Base-by-base conservation (phyloP, 441 rosid species). In the Geranium incanum region DNA sequence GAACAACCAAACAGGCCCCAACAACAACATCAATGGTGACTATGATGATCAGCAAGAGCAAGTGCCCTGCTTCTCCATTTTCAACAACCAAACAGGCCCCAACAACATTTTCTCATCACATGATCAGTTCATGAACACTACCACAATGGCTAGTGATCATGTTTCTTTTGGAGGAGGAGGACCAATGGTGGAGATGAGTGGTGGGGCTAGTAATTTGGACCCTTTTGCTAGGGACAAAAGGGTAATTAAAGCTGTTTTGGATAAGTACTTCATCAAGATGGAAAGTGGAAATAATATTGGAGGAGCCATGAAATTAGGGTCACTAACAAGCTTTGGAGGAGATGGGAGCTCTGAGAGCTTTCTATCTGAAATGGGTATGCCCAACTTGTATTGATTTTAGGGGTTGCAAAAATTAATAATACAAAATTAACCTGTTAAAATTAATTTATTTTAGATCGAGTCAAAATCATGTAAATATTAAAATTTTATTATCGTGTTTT, bases 21-120 rank as follows among this genome's bases (percentile, higher is more conserved):
- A 66, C 39, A 55, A 4, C 33, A 28, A 28, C 33, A 28, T 55
- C 66, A 1, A 43, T 55, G 67, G 67, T 11, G 71, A 77, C 23
- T 39, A 71, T 52, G 45, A 73, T 57, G 83, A 86, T 15, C 60
- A 55, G 60, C 60, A 55, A 55, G 60, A n/a, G 87, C 90, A 84
- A 84, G 90, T 85, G 87, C 81, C 90, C 90, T 86, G 93, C 90
- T 81, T 88, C 93, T 85, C 87, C 88, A 77, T 74, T 72, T 70
- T 80, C 81, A 71, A 81, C 36, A 50, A 52, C 78, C 84, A 80
- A 77, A 67, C 67, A 33, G 18, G 21, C 70, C 67, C 0, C 12
- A 33, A 5, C 50, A 18, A 5, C 21, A 55, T 37, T 16, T 62
- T 55, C 11, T 41, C 72, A 15, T 63, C 62, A 8, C 3, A 15